These are phyloP conservation scores for Oleoguttula mirabilis DNA, from an alignment of 495 filamentous ascomycete genomes.

Conservation along the genomic window DNA sequence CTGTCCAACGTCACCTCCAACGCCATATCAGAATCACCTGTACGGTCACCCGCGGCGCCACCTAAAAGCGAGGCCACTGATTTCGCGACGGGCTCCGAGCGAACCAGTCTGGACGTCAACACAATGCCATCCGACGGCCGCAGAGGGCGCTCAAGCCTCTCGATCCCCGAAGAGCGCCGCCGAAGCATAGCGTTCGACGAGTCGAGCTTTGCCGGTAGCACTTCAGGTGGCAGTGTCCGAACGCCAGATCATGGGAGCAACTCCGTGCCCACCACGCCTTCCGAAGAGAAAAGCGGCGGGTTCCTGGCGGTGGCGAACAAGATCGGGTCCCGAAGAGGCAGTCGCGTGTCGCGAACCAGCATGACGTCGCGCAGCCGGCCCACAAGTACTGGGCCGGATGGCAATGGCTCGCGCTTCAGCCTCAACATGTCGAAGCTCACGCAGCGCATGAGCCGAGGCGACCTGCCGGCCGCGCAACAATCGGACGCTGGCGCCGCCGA, in stretches of 20 bases:
- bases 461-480: slow-evolving; percentile 1
- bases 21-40: background rate
- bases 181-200: slow-evolving; percentile 12
- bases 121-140: slow-evolving; percentile 1
- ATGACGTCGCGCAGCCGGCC: slow-evolving; percentile 6
- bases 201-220: slow-evolving; percentile 8
- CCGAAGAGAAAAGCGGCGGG: slow-evolving; percentile 13
- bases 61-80: slow-evolving; percentile 2
- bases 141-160: background rate
- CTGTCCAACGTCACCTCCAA: background rate
- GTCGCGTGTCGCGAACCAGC: background rate
- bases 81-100: slow-evolving; percentile 4
- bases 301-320: slow-evolving; percentile 16
- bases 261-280: slow-evolving; percentile 16
- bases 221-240: background rate
- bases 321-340: slow-evolving; percentile 12
- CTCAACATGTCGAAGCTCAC: slow-evolving; percentile 20
- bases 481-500: slow-evolving; percentile 6
- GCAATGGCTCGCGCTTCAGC: slow-evolving; percentile 8
- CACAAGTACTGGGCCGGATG: slow-evolving; percentile 4
- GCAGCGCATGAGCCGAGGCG: slow-evolving; percentile 22
- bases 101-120: slow-evolving; percentile 11
- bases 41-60: background rate
- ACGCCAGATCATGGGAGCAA: no score
- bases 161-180: background rate